Base-by-base conservation (phyloP, 352 stramenopile genomes). In the Plasmopara viticola region DNA sequence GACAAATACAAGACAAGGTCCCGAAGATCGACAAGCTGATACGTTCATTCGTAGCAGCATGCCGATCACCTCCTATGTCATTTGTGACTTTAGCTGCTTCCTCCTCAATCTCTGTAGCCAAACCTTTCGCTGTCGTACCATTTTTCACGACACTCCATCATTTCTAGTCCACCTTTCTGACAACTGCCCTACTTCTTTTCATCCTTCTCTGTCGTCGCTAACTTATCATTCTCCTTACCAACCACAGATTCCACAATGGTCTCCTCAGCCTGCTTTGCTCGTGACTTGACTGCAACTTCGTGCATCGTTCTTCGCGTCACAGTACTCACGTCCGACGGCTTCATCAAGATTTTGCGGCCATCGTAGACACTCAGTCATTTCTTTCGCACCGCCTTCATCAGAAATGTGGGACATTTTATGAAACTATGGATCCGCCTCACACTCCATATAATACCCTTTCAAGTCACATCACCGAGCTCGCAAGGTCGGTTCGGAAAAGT, bases 381-480 rank as follows among this genome's bases (percentile, higher is more conserved):
- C 90, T 54, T 92, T 93, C 0, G 91, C 90, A 2, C 88, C 89
- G 1, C 87, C 89, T 61, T 95, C 89, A 60, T 97, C 91, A 52
- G 97, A 96, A 5, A 72, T 87, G 55, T 96, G 80, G 25, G 78
- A 92, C 84, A 97, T 96, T 56, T 96, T 95, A 69, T 94, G 85
- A 55, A 97, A 97, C 5, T 96, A 67, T 28, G 89, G 87, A 56
- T 97, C 90, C 5, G 89, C 76, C 31, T 92, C 80, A 52, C 90
- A 94, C 43, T 94, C 90, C 14, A 78, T 70, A 37, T 96, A 89
- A 38, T 94, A 84, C 28, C 59, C 78, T 60, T 94, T 93, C 17
- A 92, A 58, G 47, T 87, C 45, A 92, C 42, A 48, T 95, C 95
- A 25, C 20, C 20, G 20, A 25, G 20, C 20, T 25, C 20, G 20